Conservation (phyloP, 2,329 filamentous ascomycete genomes). For the Elsinoe arachidis region DNA sequence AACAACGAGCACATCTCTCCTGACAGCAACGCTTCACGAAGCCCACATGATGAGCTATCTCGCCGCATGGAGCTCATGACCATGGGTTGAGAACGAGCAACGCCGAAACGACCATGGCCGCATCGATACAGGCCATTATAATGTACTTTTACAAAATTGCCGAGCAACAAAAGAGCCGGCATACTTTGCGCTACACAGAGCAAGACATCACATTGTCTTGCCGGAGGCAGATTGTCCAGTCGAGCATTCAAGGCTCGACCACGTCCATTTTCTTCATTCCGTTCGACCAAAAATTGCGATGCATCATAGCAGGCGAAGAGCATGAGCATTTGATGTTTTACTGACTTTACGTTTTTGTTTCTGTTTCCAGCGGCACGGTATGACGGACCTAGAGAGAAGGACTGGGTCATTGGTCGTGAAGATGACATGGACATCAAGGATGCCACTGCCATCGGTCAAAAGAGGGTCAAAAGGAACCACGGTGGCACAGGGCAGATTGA, state of each 20-base stretch:
- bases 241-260: not conserved
- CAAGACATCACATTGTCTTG: not conserved
- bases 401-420: not conserved
- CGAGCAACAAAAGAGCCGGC: not conserved
- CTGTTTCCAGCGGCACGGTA: not conserved
- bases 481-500: not conserved
- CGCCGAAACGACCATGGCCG: slow-evolving; percentile 10
- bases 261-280: not conserved
- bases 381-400: not conserved
- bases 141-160: slow-evolving; percentile 10
- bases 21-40: slow-evolving; percentile 14
- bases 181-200: not conserved
- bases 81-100: slow-evolving; percentile 18
- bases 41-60: slow-evolving; percentile 19
- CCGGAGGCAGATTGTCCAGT: slow-evolving; percentile 9
- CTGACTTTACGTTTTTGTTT: slow-evolving; percentile 10
- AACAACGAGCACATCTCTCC: slow-evolving; percentile 13
- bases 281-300: slow-evolving; percentile 9
- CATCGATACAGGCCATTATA: slow-evolving; percentile 3
- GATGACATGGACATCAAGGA: not conserved
- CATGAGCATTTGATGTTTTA: slow-evolving; percentile 12
- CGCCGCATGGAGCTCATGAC: slow-evolving; percentile 22
- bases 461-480: not conserved
- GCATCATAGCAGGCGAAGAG: slow-evolving; percentile 11
- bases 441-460: not conserved